Evolutionary conservation across 805 yeast species (phyloP).

Genomic region (Saturnispora bothae): DNA sequence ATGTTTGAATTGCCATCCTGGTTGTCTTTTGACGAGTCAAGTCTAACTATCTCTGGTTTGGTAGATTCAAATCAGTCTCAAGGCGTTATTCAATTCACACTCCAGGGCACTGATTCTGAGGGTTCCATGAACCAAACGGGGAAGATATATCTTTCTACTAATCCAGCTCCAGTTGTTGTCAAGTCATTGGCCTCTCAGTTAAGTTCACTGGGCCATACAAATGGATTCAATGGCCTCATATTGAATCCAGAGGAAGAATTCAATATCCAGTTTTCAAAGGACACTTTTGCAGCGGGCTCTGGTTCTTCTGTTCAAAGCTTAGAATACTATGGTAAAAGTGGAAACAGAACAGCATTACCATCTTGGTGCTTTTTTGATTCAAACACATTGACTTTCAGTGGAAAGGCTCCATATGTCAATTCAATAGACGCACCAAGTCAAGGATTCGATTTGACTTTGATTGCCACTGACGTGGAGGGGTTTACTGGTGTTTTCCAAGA

Average conservation of each 20-base stretch:
- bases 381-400: slow-evolving; percentile 56
- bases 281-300: slow-evolving; percentile 41
- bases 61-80: slow-evolving; percentile 29
- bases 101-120: slow-evolving; percentile 54
- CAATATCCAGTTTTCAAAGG: slow-evolving; percentile 48
- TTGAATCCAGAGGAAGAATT: slow-evolving; percentile 61
- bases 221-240: slow-evolving; percentile 67
- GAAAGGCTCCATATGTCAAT: slow-evolving; percentile 80
- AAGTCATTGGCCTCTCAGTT: slow-evolving; percentile 42
- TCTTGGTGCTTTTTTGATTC: slow-evolving; percentile 74
- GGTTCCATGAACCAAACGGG: slow-evolving; percentile 44
- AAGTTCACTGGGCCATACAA: slow-evolving; percentile 57
- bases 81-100: slow-evolving; percentile 39
- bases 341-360: slow-evolving; percentile 80
- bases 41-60: slow-evolving; percentile 60
- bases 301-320: slow-evolving; percentile 39
- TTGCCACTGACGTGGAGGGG: slow-evolving; percentile 72
- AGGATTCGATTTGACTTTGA: slow-evolving; percentile 54
- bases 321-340: slow-evolving; percentile 73
- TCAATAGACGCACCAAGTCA: slow-evolving; percentile 84
- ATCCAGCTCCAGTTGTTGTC: slow-evolving; percentile 43
- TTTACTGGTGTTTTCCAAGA: slow-evolving; percentile 59
- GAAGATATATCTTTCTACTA: slow-evolving; percentile 40
- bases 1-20: slow-evolving; percentile 60
- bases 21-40: slow-evolving; percentile 57